Evolutionary conservation across 169 alveolate genomes (phyloP), one percentile per base, ranked within the genome.

Genomic region (Perkinsus olseni): DNA sequence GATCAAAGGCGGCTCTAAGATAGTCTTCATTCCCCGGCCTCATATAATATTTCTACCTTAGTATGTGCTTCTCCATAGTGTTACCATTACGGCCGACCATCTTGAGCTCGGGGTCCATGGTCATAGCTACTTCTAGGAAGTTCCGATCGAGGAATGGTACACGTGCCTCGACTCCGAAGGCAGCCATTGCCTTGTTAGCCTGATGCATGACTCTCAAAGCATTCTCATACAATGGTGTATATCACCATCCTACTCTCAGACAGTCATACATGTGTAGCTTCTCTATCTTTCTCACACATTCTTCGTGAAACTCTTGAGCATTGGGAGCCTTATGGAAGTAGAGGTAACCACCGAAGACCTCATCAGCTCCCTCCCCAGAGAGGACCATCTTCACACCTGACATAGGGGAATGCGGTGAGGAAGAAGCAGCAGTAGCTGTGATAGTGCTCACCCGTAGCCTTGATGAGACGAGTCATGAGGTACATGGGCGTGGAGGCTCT

Each of bases 291-390:
- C 98, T 92, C 50, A 95, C 94, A 50, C 93, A 93, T 94, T 97
- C 98, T 45, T 95, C 96, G 92, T 96, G 97, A 74, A 96, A 96
- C 62, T 96, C 98, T 51, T 93, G 97, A 6, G 93, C 45, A 92
- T 95, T 95, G 3, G 98, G 98, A 4, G 98, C 97, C 51, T 96
- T 95, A 93, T 96, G 98, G 95, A 97, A 97, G 95, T 97, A 97
- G 34, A 97, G 94, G 94, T 97, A 97, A 20, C 99, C 98, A 38
- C 98, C 98, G 91, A 96, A 96, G 74, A 97, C 94, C 93, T 97
- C 98, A 93, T 97, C 98, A 0, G 97, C 96, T 21, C 98, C 98
- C 93, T 97, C 98, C 28, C 98, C 98, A 91, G 97, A 96, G 1
- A 24, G 93, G 38, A 97, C 97, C 95, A 97, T 96, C 93, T 97